Base-by-base conservation (phyloP, 306 rosid species). In the Carpinus fangiana region DNA sequence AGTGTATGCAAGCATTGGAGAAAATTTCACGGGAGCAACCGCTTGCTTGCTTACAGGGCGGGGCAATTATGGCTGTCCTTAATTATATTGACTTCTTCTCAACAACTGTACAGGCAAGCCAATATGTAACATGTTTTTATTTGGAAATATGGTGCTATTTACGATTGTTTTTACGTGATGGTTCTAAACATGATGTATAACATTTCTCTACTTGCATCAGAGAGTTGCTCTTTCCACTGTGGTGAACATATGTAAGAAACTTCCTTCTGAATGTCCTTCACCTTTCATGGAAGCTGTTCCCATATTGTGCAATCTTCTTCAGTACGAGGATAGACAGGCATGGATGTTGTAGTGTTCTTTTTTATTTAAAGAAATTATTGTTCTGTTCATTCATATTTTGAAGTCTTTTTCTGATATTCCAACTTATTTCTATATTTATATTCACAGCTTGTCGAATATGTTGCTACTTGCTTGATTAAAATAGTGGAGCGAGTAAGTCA, bases 1-100 rank as follows among this genome's bases (percentile, higher is more conserved):
- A 96, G 99, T 96, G 99, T 84, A 84, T 96, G 82, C 94, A 89
- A 93, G 98, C 98, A 77, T 87, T 96, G 88, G 99, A 93, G 88
- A 96, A 93, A 86, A 93, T 96, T 84, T 96, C 99, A 5, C 93
- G 88, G 69, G 98, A 93, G 79, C 99, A 96, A 76, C 98, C 99
- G 10, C 94, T 90, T 51, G 97, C 96, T 17, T 96, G 99, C 89
- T 85, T 96, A 81, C 92, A 86, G 88, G 94, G 88, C 12, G 98
- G 99, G 79, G 92, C 97, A 70, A 88, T 91, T 61, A 93, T 93
- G 96, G 98, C 99, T 62, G 99, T 90, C 75, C 83, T 96, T 52
- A 93, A 64, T 67, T 93, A 73, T 82, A 89, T 96, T 45, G 98
- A 96, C 79, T 96, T 96, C 93, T 93, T 93, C 83, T 90, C 99